phyloP scores from a whole-genome alignment of 208 protist species.

The Leptomonas pyrrhocoris region DNA sequence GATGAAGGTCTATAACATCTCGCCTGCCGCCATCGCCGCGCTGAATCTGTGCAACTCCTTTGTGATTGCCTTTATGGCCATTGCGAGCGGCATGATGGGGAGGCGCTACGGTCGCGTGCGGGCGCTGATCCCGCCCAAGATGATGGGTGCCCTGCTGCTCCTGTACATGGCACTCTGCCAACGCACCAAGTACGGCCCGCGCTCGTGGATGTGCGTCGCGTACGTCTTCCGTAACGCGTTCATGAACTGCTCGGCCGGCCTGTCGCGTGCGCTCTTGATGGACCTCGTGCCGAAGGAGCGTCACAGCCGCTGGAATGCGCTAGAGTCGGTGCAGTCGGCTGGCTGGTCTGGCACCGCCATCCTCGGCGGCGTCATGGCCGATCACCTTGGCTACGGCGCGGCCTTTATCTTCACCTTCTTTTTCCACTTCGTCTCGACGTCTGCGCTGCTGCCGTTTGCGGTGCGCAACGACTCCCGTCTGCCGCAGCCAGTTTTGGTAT shows the following conservation, averaged over 20 bases:
- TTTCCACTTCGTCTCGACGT: constrained; percentile 53
- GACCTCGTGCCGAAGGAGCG: constrained; percentile 55
- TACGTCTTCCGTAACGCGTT: constrained; percentile 62
- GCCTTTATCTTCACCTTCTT: constrained; percentile 79
- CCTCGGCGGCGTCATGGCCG: constrained; percentile 66
- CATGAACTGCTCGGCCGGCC: constrained; percentile 66
- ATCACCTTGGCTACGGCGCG: constrained; percentile 53
- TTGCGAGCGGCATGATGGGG: constrained; percentile 43
- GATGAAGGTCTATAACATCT: constrained; percentile 61
- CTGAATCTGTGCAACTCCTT: constrained; percentile 55
- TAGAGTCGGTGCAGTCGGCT: constrained; percentile 71
- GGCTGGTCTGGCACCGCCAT: constrained; percentile 74
- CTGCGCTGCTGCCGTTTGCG: constrained; percentile 46
- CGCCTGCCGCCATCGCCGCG: constrained; percentile 41
- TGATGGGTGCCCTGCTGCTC: constrained; percentile 50
- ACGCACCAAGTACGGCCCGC: constrained; percentile 32
- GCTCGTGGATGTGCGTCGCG: constrained; percentile 53
- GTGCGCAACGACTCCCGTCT: constrained; percentile 59
- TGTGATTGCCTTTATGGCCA: constrained; percentile 54
- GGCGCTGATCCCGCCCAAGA: constrained; percentile 50
- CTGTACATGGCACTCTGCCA: constrained; percentile 65
- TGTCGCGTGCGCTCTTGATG: constrained; percentile 74
- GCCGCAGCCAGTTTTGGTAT: constrained; percentile 33
- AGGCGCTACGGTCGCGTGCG: constrained; percentile 56
- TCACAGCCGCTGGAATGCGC: constrained; percentile 65